Evolutionary conservation across 306 rosid genomes (phyloP), one percentile per base, ranked within the genome.

Genomic region (Rubus idaeus): DNA sequence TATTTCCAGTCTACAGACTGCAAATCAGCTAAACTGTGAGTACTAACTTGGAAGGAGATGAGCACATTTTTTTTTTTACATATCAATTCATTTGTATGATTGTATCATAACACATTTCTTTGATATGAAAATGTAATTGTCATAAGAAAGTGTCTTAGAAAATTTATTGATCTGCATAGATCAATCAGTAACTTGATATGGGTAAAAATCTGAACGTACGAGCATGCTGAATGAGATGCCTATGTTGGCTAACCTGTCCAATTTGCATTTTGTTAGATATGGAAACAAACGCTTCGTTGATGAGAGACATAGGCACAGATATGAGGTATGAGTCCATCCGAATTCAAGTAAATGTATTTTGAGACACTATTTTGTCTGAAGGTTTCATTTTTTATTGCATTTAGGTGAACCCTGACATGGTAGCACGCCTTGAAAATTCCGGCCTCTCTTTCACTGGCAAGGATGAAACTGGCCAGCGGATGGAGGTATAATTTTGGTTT

Each of bases 21-120:
- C 89, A 90, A 89, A 85, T 92, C 98, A 74, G 93, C 90, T 13
- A 95, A 88, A 79, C 75, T 95, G 98, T 95, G 84, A 89, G 97
- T 79, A 18, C 20, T 37, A 47, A 41, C 55, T 49, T 52, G 18
- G n/a, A 75, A 39, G 4, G n/a, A 37, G 26, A 47, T 45, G 11
- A 3, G 4, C 46, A 1, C 61, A 50, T 23, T 44, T 23, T 26
- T 12, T 65, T 73, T n/a, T 49, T 14, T 23, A 45, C 14, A 23
- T 17, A 23, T n/a, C 26, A 13, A 41, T 14, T 40, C 35, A 30
- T 30, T 30, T 16, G 35, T 23, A 60, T 6, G 11, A 23, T 60
- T 14, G 41, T 57, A 56, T 23, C 39, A 21, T 6, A 39, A 10
- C 10, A 45, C 35, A 53, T 72, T 41, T 39, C 10, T 9, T 20